phyloP scores from a whole-genome alignment of 2,329 filamentous ascomycete species.

The Cephalotrichum gorgonifer region DNA sequence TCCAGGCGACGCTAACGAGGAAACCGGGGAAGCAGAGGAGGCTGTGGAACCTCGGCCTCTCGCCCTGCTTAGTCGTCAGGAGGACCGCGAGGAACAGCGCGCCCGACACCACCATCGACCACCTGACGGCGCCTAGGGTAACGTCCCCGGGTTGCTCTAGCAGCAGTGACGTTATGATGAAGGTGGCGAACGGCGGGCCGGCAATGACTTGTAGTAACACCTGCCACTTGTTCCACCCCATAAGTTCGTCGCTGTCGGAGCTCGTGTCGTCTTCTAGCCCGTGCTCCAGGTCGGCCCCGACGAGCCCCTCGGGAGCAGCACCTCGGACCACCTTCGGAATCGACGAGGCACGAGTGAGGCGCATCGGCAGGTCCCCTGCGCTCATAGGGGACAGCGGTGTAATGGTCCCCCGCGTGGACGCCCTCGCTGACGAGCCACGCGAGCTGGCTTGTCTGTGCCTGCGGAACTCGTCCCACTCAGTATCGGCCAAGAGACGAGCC shows the following conservation, averaged over 20 bases:
- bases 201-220: conserved; percentile 76
- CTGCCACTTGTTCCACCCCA: conserved; percentile 86
- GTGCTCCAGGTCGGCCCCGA: neutral
- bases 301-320: neutral
- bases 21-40: conserved; percentile 85
- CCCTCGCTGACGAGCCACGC: conserved; percentile 11
- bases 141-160: conserved; percentile 45
- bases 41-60: conserved; percentile 63
- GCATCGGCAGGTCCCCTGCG: neutral
- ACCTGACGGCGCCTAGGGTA: conserved; percentile 48
- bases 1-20: conserved; percentile 87
- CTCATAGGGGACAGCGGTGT: neutral
- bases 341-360: neutral
- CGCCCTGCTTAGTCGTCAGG: conserved; percentile 54
- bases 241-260: conserved; percentile 27
- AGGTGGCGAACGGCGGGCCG: conserved; percentile 71
- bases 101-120: conserved; percentile 59
- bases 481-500: neutral
- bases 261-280: neutral
- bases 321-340: neutral
- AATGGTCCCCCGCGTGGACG: conserved; percentile 12
- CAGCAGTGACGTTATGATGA: conserved; percentile 65
- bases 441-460: conserved; percentile 27
- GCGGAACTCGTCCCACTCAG: conserved; percentile 50
- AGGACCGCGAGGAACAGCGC: conserved; percentile 57